Percentiles rank a stretch among this genome's conserved stretches.
These are phyloP conservation scores for Daldinia sp. DNA, from an alignment of 2,329 filamentous ascomycete species.

Conservation along the genomic window DNA sequence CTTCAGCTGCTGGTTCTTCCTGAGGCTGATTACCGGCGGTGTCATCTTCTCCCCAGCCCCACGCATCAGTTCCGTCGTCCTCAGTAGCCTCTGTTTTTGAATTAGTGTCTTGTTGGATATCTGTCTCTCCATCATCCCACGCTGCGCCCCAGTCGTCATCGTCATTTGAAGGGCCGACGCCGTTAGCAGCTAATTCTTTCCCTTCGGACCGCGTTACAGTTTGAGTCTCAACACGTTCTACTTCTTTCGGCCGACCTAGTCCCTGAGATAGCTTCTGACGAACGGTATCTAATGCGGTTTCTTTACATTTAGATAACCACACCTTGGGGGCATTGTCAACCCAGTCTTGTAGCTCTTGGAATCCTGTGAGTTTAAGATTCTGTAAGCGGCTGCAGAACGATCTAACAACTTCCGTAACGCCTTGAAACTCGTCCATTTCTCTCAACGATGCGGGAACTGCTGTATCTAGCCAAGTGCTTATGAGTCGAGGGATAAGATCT, in stretches of 20 bases:
- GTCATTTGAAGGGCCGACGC: conserved; percentile 57
- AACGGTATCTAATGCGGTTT: conserved; percentile 80
- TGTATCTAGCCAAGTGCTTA: conserved; percentile 79
- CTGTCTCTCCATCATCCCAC: conserved; percentile 79
- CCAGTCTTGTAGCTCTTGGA: conserved; percentile 80
- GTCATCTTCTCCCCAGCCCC: conserved; percentile 86
- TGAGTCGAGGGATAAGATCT: conserved; percentile 74
- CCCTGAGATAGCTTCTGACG: conserved; percentile 76
- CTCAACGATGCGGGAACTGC: conserved; percentile 80
- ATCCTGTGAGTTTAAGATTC: conserved; percentile 70
- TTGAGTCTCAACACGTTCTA: conserved; percentile 88
- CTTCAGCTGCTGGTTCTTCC: conserved; percentile 34
- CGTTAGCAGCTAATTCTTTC: conserved; percentile 70
- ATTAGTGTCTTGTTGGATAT: conserved; percentile 45
- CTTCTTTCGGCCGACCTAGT: conserved; percentile 74
- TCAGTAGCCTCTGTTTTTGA: conserved; percentile 35
- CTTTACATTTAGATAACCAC: conserved; percentile 88
- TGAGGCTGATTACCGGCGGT: conserved; percentile 52
- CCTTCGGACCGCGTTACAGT: conserved; percentile 77
- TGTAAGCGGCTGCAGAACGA: conserved; percentile 74
- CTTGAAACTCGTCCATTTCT: conserved; percentile 78
- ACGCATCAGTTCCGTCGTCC: conserved; percentile 62
- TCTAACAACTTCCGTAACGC: conserved; percentile 72
- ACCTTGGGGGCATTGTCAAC: conserved; percentile 81
- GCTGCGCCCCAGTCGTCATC: conserved; percentile 80